phyloP scores from a whole-genome alignment of 2,329 filamentous ascomycete genomes.

The Leptoxyphium fumago region DNA sequence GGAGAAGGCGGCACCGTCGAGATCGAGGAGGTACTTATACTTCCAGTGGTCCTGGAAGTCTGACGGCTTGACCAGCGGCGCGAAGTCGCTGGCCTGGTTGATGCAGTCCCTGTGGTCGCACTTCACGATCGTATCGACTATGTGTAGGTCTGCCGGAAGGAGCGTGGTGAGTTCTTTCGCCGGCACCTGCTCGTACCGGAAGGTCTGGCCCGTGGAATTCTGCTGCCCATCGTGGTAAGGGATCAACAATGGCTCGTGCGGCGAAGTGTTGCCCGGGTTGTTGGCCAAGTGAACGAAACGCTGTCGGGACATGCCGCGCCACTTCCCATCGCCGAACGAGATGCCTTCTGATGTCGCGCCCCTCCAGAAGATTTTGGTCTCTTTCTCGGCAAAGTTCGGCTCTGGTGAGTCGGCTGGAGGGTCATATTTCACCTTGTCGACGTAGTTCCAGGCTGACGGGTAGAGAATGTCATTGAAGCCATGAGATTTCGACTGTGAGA shows the following conservation, averaged over 20 bases:
- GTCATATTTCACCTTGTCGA: conserved; percentile 40
- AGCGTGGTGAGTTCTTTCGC: conserved; percentile 39
- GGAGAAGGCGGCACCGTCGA: conserved; percentile 54
- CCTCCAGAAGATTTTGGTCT: conserved; percentile 58
- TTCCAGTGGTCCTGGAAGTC: conserved; percentile 46
- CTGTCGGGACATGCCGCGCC: conserved; percentile 53
- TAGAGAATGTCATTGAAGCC: conserved; percentile 67
- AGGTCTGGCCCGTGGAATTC: conserved; percentile 24
- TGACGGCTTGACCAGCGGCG: conserved; percentile 25
- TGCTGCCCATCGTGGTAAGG: conserved; percentile 20
- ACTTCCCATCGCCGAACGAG: conserved; percentile 36
- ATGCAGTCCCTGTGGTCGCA: conserved; percentile 39
- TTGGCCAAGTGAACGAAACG: conserved; percentile 57
- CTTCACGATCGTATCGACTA: conserved; percentile 45
- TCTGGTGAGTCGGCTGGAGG: conserved; percentile 39
- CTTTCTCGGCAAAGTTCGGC: conserved; percentile 44
- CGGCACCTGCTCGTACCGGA: conserved; percentile 42
- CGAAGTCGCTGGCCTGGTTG: conserved; percentile 39
- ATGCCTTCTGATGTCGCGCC: conserved; percentile 47
- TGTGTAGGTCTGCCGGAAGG: conserved; percentile 42
- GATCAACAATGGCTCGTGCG: conserved; percentile 42
- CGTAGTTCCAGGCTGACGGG: conserved; percentile 48
- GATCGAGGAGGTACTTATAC: conserved; percentile 56
- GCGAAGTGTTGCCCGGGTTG: conserved; percentile 35
- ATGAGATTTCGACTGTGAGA: conserved; percentile 57